Percentiles rank a stretch among this genome's conserved stretches.
These are phyloP conservation scores for Aspergillus sp. DNA, from an alignment of 2,329 filamentous ascomycete genomes.

Conservation along the genomic window DNA sequence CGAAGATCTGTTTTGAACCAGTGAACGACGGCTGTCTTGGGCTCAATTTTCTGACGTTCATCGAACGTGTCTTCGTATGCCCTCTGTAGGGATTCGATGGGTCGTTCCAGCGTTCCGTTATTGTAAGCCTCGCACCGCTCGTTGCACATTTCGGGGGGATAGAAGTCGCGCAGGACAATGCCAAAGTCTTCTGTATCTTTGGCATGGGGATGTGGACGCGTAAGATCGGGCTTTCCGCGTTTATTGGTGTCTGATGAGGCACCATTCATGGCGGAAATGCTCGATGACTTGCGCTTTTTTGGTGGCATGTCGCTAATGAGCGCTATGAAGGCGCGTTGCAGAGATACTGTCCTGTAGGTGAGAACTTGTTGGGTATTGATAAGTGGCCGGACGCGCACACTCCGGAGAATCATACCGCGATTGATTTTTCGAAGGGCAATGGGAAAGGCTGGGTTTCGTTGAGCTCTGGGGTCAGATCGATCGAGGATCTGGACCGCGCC, in stretches of 20 bases:
- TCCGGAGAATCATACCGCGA: background rate
- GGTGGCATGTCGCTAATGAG: slow-evolving; percentile 22
- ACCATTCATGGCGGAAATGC: slow-evolving; percentile 8
- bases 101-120: slow-evolving; percentile 67
- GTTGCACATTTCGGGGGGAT: slow-evolving; percentile 84
- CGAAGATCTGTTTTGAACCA: slow-evolving; percentile 90
- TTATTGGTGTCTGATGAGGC: slow-evolving; percentile 19
- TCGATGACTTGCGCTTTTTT: slow-evolving; percentile 28
- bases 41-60: slow-evolving; percentile 54
- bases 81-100: slow-evolving; percentile 67
- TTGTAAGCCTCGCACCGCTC: slow-evolving; percentile 74
- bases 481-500: slow-evolving; percentile 5
- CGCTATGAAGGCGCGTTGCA: background rate
- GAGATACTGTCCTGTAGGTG: background rate
- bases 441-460: background rate
- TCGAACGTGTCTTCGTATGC: slow-evolving; percentile 63
- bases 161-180: slow-evolving; percentile 72
- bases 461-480: slow-evolving; percentile 4
- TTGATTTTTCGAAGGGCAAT: background rate
- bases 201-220: slow-evolving; percentile 35
- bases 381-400: background rate
- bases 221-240: slow-evolving; percentile 20
- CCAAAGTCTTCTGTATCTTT: slow-evolving; percentile 54
- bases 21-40: slow-evolving; percentile 70
- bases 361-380: background rate